These are phyloP conservation scores for Entomortierella chlamydospora DNA, from an alignment of 192 early-diverging fungal genomes.

Conservation along the genomic window DNA sequence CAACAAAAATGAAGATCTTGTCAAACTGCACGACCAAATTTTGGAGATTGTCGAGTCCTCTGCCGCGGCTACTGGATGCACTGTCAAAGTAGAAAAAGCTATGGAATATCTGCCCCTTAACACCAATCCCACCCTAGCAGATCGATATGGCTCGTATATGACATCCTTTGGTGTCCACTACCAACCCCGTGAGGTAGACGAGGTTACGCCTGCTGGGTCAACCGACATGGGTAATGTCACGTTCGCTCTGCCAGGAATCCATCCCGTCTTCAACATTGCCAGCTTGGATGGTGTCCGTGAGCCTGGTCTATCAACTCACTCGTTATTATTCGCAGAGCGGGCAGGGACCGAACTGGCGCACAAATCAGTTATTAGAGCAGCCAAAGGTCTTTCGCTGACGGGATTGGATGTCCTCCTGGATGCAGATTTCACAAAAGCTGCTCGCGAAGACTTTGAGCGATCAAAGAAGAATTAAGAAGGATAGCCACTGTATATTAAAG, in stretches of 20 bases:
- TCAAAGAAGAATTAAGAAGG: conserved; percentile 14
- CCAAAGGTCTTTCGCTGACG: conserved; percentile 63
- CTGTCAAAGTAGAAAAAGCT: conserved; percentile 55
- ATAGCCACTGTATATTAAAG: too few species aligned
- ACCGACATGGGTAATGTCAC: conserved; percentile 85
- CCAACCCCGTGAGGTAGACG: conserved; percentile 45
- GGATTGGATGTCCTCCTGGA: conserved; percentile 63
- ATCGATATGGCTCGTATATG: conserved; percentile 63
- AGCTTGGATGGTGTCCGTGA: conserved; percentile 60
- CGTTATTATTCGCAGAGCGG: conserved; percentile 70
- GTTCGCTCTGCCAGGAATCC: conserved; percentile 69
- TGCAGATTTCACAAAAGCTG: conserved; percentile 57
- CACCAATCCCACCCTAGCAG: conserved; percentile 66
- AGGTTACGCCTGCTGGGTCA: conserved; percentile 55
- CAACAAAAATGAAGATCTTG: conserved; percentile 61
- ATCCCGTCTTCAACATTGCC: conserved; percentile 66
- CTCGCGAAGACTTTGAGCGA: conserved; percentile 55
- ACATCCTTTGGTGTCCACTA: conserved; percentile 52
- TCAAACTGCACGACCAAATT: conserved; percentile 65
- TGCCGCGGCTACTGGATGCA: conserved; percentile 77
- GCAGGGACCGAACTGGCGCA: conserved; percentile 71
- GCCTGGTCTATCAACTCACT: conserved; percentile 66
- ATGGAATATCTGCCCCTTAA: conserved; percentile 59
- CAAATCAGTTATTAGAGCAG: conserved; percentile 61
- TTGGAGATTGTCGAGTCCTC: conserved; percentile 70